These are phyloP conservation scores for Phytophthora niederhauseri DNA, from an alignment of 352 stramenopile species.

Conservation along the genomic window DNA sequence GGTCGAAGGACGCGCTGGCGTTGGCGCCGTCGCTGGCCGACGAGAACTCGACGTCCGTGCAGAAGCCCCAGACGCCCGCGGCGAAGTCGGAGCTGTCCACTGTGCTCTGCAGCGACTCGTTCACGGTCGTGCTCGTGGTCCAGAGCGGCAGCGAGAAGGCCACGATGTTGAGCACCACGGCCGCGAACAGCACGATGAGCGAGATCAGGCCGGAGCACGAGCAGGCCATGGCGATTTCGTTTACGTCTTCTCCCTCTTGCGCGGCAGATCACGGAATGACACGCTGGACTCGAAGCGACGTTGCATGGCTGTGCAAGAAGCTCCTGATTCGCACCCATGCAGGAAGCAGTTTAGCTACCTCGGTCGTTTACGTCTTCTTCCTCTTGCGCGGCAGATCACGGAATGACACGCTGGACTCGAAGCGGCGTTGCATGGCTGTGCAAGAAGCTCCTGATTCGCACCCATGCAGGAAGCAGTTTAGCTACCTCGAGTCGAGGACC, in stretches of 20 bases:
- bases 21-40: conserved; percentile 31
- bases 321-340: too few species aligned
- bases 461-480: conserved; percentile 8
- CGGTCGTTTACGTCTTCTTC: conserved; percentile 4
- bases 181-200: conserved; percentile 63
- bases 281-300: background rate
- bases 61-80: conserved; percentile 67
- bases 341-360: too few species aligned
- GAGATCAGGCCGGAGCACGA: conserved; percentile 57
- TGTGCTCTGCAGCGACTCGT: conserved; percentile 36
- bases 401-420: conserved; percentile 14
- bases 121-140: conserved; percentile 63
- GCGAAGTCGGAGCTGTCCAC: conserved; percentile 56
- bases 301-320: too few species aligned
- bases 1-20: conserved; percentile 50
- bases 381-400: background rate
- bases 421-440: too few species aligned
- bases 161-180: conserved; percentile 62
- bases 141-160: conserved; percentile 70
- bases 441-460: conserved; percentile 15
- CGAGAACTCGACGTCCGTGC: conserved; percentile 61
- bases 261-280: conserved; percentile 18
- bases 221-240: conserved; percentile 48
- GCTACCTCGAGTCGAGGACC: too few species aligned
- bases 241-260: background rate